Percentiles rank a stretch among this genome's conserved stretches.
phyloP scores from a whole-genome alignment of 2,329 filamentous ascomycete species.

The Sclerotinia trifoliorum region DNA sequence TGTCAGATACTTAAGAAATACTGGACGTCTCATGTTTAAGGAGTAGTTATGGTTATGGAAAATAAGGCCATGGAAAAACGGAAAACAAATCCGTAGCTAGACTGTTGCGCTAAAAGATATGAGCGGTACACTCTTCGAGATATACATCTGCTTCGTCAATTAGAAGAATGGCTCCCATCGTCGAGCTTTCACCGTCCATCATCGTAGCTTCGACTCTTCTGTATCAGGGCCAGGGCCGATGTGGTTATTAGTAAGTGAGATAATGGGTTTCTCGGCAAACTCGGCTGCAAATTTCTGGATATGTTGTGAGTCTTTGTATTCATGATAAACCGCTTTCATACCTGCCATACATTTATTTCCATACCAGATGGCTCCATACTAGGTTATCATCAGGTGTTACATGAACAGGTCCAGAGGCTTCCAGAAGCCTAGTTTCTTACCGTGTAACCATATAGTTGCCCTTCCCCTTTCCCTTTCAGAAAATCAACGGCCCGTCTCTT shows the following conservation, averaged over 20 bases:
- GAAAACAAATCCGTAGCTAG: constrained; percentile 79
- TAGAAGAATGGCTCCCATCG: constrained; percentile 79
- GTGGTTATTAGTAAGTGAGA: neutral
- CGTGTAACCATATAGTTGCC: neutral
- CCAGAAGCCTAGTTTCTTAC: neutral
- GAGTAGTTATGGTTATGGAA: neutral
- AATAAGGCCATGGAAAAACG: neutral
- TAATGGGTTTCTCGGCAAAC: neutral
- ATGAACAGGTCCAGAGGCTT: neutral
- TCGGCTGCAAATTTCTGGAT: neutral
- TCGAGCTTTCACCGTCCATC: constrained; percentile 81
- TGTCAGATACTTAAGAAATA: neutral
- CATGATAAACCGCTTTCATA: neutral
- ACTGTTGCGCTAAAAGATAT: constrained; percentile 80
- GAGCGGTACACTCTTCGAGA: constrained; percentile 76
- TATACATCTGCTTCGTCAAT: constrained; percentile 85
- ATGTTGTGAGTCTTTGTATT: neutral
- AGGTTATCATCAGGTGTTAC: neutral
- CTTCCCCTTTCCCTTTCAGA: constrained; percentile 1
- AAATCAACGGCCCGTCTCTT: neutral
- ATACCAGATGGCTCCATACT: neutral
- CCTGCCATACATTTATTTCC: neutral
- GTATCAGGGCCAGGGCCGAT: constrained; percentile 71
- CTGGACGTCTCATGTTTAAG: too few species aligned
- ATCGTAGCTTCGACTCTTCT: constrained; percentile 70